Percentiles rank a stretch among this genome's conserved stretches.
phyloP scores from a whole-genome alignment of 2,329 filamentous ascomycete genomes.

The Diaporthe longicolla region DNA sequence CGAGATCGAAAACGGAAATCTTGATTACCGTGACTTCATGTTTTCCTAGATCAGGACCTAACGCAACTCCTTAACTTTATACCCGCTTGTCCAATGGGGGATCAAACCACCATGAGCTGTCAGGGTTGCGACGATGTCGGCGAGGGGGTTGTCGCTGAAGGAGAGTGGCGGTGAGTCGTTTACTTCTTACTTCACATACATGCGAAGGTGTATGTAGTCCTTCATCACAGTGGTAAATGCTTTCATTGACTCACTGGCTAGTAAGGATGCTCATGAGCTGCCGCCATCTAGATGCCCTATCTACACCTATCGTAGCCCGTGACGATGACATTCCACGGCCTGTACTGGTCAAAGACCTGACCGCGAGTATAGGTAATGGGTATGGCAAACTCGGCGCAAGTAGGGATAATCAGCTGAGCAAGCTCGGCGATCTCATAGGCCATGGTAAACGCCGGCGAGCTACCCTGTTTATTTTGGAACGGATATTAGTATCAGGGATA shows the following conservation, averaged over 20 bases:
- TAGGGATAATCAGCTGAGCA: not conserved
- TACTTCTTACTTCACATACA: too few species aligned
- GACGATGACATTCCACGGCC: conserved; percentile 16
- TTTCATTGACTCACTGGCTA: not conserved
- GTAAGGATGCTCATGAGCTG: not conserved
- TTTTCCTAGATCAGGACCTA: too few species aligned
- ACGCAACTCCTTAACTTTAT: too few species aligned
- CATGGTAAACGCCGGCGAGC: not conserved
- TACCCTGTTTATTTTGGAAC: not conserved
- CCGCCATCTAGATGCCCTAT: not conserved
- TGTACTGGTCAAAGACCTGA: not conserved
- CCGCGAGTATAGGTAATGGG: not conserved
- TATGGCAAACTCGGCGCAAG: not conserved
- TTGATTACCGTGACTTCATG: too few species aligned
- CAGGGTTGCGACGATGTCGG: too few species aligned
- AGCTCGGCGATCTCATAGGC: not conserved
- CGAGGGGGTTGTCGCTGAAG: too few species aligned
- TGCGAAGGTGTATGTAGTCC: too few species aligned
- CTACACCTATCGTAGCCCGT: not conserved
- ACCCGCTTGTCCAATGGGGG: too few species aligned
- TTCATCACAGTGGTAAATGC: too few species aligned
- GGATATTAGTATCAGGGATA: not conserved
- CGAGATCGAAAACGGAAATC: too few species aligned
- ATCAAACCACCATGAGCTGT: too few species aligned
- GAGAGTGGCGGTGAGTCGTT: too few species aligned